Evolutionary conservation across 202 grass and related monocot genomes (phyloP), one percentile per base, ranked within the genome.

Genomic region (Elaeis oleifera): DNA sequence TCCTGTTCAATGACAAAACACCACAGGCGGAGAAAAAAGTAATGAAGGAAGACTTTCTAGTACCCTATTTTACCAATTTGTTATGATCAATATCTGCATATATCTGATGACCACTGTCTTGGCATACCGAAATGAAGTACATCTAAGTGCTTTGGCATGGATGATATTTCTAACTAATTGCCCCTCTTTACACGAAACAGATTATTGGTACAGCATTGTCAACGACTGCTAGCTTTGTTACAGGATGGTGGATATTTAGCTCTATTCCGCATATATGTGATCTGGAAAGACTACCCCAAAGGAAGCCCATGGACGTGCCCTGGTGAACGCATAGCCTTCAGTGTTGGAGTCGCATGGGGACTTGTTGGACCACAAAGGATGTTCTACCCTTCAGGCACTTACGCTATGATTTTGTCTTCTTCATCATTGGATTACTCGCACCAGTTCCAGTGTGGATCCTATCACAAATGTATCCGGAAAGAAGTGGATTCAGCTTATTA

Each of bases 231-330:
- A 29, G 56, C 21, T 75, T 80, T 18, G 50, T 2, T 28, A 23
- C 50, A 4, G 57, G 29, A 51, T 80, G 64, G 71, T 75, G 71
- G 71, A 20, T 75, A 9, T 26, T 80, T 17, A 56, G 50, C 16
- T 64, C 64, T 2, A 28, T 80, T 5, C n/a, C 68, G 5, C 74
- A 69, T 50, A 18, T 80, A 1, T 80, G 71, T 21, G 63, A 21
- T 4, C 63, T 64, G 9, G 78, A 80, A 1, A 16, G 57, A 5
- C 39, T 74, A 15, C 77, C 55, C 55, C 3, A 15, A 31, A 17
- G 65, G 65, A 55, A 68, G 65, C 16, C 71, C 49, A 16, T 74
- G 71, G 71, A 74, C 71, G 4, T 74, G 71, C 36, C 59, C 71
- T 1, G 1, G 17, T 18, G 16, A 13, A 1, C 19, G 60, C 18